These are phyloP conservation scores for Margaritispora aquatica DNA, from an alignment of 495 filamentous ascomycete genomes.

Conservation along the genomic window DNA sequence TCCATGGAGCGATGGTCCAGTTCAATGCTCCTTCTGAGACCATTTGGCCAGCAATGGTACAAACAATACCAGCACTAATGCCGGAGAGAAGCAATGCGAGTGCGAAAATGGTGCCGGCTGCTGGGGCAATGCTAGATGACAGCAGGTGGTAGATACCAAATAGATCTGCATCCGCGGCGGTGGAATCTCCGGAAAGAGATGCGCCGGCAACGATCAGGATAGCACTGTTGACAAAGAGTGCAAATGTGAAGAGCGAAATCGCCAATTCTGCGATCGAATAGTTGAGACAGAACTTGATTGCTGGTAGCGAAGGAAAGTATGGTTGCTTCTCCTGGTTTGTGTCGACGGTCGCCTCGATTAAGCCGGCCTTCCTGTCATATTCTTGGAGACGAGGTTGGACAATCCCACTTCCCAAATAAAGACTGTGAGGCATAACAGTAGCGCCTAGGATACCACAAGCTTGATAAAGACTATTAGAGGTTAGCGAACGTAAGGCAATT, in stretches of 20 bases:
- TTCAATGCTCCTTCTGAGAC: conserved; percentile 50
- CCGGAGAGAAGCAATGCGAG: conserved; percentile 49
- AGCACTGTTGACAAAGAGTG: conserved; percentile 87
- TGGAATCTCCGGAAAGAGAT: conserved; percentile 54
- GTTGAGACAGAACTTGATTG: conserved; percentile 71
- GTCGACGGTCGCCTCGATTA: conserved; percentile 33
- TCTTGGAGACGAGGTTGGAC: conserved; percentile 77
- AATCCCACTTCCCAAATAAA: conserved; percentile 85
- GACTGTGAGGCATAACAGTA: conserved; percentile 90
- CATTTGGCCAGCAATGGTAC: conserved; percentile 55
- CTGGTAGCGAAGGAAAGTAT: conserved; percentile 71
- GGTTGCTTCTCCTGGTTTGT: conserved; percentile 38
- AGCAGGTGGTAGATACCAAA: conserved; percentile 81
- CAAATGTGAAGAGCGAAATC: conserved; percentile 81
- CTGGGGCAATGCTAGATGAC: conserved; percentile 59
- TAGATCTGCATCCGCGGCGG: conserved; percentile 61
- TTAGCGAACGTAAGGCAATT: conserved; percentile 6
- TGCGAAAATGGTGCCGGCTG: conserved; percentile 52
- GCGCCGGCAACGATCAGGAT: conserved; percentile 88
- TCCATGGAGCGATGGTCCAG: conserved; percentile 42
- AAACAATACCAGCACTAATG: conserved; percentile 48
- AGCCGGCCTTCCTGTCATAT: conserved; percentile 61
- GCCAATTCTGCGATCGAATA: conserved; percentile 73
- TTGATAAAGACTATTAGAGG: conserved; percentile 64
- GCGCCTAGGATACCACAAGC: conserved; percentile 89